Conservation (phyloP, 257 asterid genomes). For the Capsicum chinense region DNA sequence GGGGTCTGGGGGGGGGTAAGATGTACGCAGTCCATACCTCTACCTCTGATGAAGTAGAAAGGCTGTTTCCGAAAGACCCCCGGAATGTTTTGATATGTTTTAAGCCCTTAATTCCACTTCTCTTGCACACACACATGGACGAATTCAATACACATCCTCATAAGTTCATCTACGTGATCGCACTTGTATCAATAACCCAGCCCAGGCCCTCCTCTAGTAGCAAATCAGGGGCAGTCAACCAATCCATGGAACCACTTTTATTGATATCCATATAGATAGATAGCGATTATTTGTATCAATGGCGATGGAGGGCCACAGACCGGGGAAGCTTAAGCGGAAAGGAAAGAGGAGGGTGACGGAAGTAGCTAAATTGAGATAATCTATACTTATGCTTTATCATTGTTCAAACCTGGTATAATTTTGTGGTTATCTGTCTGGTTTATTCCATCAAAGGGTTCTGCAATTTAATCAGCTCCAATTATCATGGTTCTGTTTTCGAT, state of each 20-base stretch:
- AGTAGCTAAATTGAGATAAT: neutral
- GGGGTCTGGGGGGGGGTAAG: no score
- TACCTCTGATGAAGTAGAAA: no score
- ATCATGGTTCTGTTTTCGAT: neutral
- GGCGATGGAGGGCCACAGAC: neutral
- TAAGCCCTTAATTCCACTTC: no score
- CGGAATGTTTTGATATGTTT: no score
- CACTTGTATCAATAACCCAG: neutral
- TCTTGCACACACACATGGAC: no score
- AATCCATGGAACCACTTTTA: neutral
- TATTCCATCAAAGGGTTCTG: neutral
- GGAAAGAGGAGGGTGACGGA: neutral
- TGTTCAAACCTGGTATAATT: neutral
- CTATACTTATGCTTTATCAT: neutral
- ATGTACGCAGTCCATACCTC: no score
- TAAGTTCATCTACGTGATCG: no score
- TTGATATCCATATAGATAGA: neutral
- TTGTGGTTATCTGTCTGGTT: conserved; percentile 2
- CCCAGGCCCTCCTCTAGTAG: neutral
- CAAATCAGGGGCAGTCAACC: neutral
- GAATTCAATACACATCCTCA: no score
- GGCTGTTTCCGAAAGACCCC: no score
- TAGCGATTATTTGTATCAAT: neutral
- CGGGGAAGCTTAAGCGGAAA: neutral
- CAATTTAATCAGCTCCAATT: conserved; percentile 3